These are phyloP conservation scores for Deinandra increscens DNA, from an alignment of 129 eudicot species.

Conservation along the genomic window DNA sequence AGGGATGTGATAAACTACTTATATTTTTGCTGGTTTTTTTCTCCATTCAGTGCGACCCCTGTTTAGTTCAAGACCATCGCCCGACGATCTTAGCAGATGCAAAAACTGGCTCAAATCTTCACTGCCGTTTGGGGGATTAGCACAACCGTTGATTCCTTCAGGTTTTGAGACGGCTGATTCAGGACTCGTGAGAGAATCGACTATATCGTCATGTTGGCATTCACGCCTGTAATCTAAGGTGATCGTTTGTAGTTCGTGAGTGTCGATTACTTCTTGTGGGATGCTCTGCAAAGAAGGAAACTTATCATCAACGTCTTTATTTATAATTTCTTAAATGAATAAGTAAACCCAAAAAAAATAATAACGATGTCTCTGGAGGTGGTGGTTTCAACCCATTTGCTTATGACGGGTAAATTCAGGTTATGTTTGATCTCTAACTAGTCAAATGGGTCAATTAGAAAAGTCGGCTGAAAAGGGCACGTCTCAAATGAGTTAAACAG, in stretches of 20 bases:
- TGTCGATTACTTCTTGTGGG: slow-evolving; percentile 85
- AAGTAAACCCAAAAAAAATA: not conserved
- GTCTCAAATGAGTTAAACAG: not conserved
- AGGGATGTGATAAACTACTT: not conserved
- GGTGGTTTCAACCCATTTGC: not conserved
- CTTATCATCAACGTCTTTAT: not conserved
- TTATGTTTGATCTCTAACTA: not conserved
- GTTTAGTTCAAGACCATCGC: slow-evolving; percentile 69
- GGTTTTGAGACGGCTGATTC: slow-evolving; percentile 37
- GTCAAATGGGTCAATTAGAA: not conserved
- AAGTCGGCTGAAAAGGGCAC: not conserved
- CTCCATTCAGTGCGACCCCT: slow-evolving; percentile 88
- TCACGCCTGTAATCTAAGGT: slow-evolving; percentile 91
- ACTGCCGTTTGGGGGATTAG: slow-evolving; percentile 28
- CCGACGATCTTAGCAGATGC: slow-evolving; percentile 71
- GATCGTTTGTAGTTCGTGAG: slow-evolving; percentile 78
- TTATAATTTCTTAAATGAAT: not conserved
- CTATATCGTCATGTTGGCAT: slow-evolving; percentile 81
- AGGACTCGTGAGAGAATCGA: slow-evolving; percentile 81
- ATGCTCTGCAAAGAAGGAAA: slow-evolving; percentile 56
- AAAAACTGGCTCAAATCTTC: slow-evolving; percentile 46
- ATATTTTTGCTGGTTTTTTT: slow-evolving; percentile 58
- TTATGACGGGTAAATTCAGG: not conserved
- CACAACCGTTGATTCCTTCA: slow-evolving; percentile 56
- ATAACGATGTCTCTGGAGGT: not conserved